phyloP scores from a whole-genome alignment of 805 yeast genomes.

The Spathaspora hagerdaliae region DNA sequence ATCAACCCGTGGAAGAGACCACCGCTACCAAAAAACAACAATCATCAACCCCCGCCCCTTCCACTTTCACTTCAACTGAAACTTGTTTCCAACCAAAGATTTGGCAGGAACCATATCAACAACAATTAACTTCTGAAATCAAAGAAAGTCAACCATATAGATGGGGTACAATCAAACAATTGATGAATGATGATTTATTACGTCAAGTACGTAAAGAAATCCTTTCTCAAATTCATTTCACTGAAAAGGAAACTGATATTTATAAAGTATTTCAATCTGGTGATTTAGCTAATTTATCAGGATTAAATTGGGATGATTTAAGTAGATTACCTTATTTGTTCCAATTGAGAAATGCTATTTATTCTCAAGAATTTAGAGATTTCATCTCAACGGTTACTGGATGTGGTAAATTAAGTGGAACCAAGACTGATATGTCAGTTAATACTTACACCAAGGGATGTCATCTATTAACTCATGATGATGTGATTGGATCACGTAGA shows the following conservation, averaged over 20 bases:
- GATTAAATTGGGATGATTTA: constrained; percentile 72
- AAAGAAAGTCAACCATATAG: constrained; percentile 68
- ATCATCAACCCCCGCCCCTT: background rate
- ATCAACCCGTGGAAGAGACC: background rate
- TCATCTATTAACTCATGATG: constrained; percentile 93
- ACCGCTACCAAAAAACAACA: background rate
- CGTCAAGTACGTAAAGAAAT: constrained; percentile 84
- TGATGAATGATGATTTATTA: constrained; percentile 73
- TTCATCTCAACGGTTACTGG: constrained; percentile 73
- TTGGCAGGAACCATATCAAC: constrained; percentile 41
- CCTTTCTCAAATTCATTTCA: constrained; percentile 77
- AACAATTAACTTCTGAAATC: constrained; percentile 40
- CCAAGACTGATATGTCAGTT: constrained; percentile 86
- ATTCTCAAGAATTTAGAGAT: constrained; percentile 81
- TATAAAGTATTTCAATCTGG: constrained; percentile 89
- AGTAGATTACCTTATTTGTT: constrained; percentile 69
- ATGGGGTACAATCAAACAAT: constrained; percentile 79
- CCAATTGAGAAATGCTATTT: constrained; percentile 81
- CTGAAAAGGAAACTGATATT: constrained; percentile 94
- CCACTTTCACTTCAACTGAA: background rate
- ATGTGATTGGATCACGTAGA: constrained; percentile 92
- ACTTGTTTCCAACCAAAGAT: constrained; percentile 41
- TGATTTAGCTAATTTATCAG: constrained; percentile 88
- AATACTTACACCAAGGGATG: constrained; percentile 91
- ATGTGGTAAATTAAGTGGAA: constrained; percentile 86